phyloP scores from a whole-genome alignment of 2,329 filamentous ascomycete genomes.

The Colletotrichum kahawae region DNA sequence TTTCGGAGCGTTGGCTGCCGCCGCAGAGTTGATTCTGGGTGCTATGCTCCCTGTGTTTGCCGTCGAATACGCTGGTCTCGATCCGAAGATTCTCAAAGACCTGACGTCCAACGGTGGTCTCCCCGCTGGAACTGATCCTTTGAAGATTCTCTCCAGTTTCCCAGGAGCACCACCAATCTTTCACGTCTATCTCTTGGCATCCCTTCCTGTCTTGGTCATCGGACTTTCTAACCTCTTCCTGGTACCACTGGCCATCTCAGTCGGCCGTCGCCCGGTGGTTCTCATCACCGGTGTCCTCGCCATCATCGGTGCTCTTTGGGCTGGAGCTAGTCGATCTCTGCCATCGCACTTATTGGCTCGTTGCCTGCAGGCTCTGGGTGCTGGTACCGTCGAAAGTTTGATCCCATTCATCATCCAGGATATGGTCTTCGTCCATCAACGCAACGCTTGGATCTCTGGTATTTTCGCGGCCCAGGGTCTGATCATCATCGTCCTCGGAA shows the following conservation, averaged over 20 bases:
- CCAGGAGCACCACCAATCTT: constrained; percentile 32
- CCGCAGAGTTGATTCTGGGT: constrained; percentile 29
- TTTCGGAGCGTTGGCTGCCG: constrained; percentile 31
- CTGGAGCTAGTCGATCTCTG: constrained; percentile 33
- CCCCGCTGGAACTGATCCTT: constrained; percentile 25
- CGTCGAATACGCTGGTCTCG: constrained; percentile 36
- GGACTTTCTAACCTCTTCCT: constrained; percentile 36
- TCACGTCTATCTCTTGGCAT: constrained; percentile 34
- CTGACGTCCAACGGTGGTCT: constrained; percentile 22
- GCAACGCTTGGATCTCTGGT: constrained; percentile 35
- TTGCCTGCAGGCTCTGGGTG: constrained; percentile 37
- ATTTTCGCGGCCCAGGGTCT: constrained; percentile 33
- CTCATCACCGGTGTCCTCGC: constrained; percentile 33
- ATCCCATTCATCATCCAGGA: constrained; percentile 42
- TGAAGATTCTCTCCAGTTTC: constrained; percentile 8
- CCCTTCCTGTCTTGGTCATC: constrained; percentile 37
- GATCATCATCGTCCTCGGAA: constrained; percentile 31
- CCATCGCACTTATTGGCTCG: constrained; percentile 34
- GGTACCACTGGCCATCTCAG: constrained; percentile 38
- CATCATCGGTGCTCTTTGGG: constrained; percentile 38
- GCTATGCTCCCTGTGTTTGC: constrained; percentile 36
- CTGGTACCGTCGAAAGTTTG: constrained; percentile 37
- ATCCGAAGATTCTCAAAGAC: constrained; percentile 28
- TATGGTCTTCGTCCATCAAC: constrained; percentile 42
- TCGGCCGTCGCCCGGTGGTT: constrained; percentile 39